Conservation (phyloP, 116 monocot species). For the Cymodocea nodosa region DNA sequence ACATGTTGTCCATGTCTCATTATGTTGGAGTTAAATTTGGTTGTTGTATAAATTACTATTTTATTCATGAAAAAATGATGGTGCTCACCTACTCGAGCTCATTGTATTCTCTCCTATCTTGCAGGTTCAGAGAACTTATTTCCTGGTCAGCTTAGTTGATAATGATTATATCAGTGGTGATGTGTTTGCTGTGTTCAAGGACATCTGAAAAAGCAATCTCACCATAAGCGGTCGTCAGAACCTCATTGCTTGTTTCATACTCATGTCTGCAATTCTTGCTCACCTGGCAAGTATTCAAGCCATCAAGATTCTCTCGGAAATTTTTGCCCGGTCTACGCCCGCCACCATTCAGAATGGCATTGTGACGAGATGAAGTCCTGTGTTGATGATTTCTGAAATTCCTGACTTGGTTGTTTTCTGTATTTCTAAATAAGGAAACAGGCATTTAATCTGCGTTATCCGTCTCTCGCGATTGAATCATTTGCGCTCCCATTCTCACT, state of each 20-base stretch:
- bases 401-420: background rate
- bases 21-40: too few species aligned
- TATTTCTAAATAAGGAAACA: background rate
- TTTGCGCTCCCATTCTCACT: too few species aligned
- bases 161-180: slow-evolving; percentile 76
- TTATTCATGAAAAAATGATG: background rate
- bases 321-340: too few species aligned
- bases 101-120: background rate
- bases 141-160: slow-evolving; percentile 77
- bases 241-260: too few species aligned
- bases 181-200: slow-evolving; percentile 66
- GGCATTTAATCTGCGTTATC: too few species aligned
- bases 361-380: too few species aligned
- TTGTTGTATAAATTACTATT: background rate
- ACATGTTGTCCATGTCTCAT: background rate
- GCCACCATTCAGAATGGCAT: too few species aligned
- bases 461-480: too few species aligned
- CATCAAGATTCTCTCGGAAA: too few species aligned
- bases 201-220: slow-evolving; percentile 17
- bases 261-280: too few species aligned
- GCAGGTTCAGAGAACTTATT: slow-evolving; percentile 61
- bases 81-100: background rate
- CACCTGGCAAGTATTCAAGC: too few species aligned
- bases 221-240: background rate
- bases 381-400: too few species aligned